Evolutionary conservation across 2,329 filamentous ascomycete species (phyloP).

Genomic region (Dactylellina leptospora): DNA sequence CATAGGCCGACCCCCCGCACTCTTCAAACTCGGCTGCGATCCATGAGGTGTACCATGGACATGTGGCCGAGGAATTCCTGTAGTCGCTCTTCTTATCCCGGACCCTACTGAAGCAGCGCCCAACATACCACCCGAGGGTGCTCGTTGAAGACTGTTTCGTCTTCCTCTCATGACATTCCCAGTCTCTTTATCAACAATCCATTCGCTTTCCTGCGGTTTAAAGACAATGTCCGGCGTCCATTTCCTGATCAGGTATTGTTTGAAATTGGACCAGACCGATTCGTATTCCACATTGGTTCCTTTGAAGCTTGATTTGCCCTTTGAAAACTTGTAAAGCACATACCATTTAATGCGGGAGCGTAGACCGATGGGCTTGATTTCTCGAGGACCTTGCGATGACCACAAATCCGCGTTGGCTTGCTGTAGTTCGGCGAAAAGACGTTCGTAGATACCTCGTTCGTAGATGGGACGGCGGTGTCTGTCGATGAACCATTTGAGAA

Average conservation of each 20-base stretch:
- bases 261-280: slow-evolving; percentile 57
- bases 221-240: slow-evolving; percentile 53
- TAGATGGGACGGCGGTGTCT: slow-evolving; percentile 55
- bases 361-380: slow-evolving; percentile 61
- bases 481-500: slow-evolving; percentile 56
- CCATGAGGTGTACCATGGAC: slow-evolving; percentile 8
- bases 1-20: background rate
- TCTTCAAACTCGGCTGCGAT: slow-evolving; percentile 22
- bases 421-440: slow-evolving; percentile 64
- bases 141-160: slow-evolving; percentile 28
- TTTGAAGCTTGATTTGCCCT: slow-evolving; percentile 40
- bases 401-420: slow-evolving; percentile 63
- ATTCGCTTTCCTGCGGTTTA: slow-evolving; percentile 26
- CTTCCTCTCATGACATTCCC: slow-evolving; percentile 32
- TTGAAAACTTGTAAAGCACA: slow-evolving; percentile 63
- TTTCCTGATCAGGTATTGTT: slow-evolving; percentile 52
- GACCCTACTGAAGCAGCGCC: background rate
- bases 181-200: slow-evolving; percentile 39
- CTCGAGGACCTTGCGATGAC: slow-evolving; percentile 63
- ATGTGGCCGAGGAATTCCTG: background rate
- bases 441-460: slow-evolving; percentile 64
- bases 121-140: background rate
- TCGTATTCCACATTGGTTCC: slow-evolving; percentile 60
- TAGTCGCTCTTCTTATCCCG: background rate
- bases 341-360: slow-evolving; percentile 63